Evolutionary conservation across 2,329 filamentous ascomycete species (phyloP), one percentile per base, ranked within the genome.

Genomic region (Falciphora oryzae): DNA sequence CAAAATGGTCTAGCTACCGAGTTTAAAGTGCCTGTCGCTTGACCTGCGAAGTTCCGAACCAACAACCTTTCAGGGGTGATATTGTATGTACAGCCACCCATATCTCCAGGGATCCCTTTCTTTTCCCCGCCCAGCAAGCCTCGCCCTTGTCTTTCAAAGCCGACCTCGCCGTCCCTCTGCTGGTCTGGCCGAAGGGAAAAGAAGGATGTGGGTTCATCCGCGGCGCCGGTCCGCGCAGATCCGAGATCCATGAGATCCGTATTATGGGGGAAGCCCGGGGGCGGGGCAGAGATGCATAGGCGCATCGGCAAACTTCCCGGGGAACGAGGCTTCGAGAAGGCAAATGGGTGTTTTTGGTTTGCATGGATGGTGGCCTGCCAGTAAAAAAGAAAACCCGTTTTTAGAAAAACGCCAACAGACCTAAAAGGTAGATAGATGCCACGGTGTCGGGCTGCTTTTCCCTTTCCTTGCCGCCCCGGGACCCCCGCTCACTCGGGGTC

Each of bases 401-500:
- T n/a, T n/a, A n/a, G n/a, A n/a, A n/a, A 35, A 8, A 35, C 2
- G 13, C 32, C 32, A 8, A 2, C 13, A 8, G 10, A 35, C 32
- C n/a, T 10, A 4, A 53, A 25, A 53, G 18, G 22, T 35, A n/a
- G 44, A 8, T 53, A 25, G 44, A 53, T 50, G 22, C 7, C 44
- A 8, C 18, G 14, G n/a, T 50, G 6, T 8, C 18, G 4, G 22
- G 44, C 22, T n/a, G 44, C 35, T 50, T 22, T 32, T 32, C 32
- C 5, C 22, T 13, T 50, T 13, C 11, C 1, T 62, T 57, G 56
- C 56, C 53, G n/a, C 57, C 25, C 25, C 14, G 6, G 16, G n/a
- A 22, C 3, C 13, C 57, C 57, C 25, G 6, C 18, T 56, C 27
- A 67, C 67, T 89, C 86, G 14, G 81, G 78, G 71, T 91, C 92